Percentiles rank a stretch among this genome's conserved stretches.
phyloP scores from a whole-genome alignment of 176 grass and related monocot genomes.

The Oryza punctata region DNA sequence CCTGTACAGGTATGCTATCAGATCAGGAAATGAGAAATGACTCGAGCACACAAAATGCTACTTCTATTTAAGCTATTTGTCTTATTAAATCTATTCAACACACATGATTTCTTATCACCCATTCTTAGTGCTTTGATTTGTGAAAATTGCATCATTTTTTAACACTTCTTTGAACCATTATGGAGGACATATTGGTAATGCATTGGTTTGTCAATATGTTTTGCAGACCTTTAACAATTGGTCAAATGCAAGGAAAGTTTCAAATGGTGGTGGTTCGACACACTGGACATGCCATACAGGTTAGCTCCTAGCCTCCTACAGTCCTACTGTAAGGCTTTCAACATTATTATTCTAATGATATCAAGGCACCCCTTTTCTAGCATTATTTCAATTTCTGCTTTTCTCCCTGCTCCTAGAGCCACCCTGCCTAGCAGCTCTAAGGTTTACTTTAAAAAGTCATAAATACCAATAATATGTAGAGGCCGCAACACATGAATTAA shows the following conservation, averaged over 20 bases:
- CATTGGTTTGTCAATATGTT: slow-evolving; percentile 36
- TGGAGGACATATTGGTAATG: slow-evolving; percentile 20
- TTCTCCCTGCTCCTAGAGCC: slow-evolving; percentile 9
- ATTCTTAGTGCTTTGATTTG: slow-evolving; percentile 7
- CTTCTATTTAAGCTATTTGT: slow-evolving; percentile 15
- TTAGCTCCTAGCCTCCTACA: slow-evolving; percentile 40
- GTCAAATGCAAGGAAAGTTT: slow-evolving; percentile 99
- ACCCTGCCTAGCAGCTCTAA: not conserved
- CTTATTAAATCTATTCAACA: slow-evolving; percentile 20
- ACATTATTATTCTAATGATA: slow-evolving; percentile 15
- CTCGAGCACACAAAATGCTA: not conserved
- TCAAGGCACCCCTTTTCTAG: not conserved
- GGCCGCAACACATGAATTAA: not conserved
- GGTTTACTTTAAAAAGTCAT: not conserved
- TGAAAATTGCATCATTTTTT: slow-evolving; percentile 1
- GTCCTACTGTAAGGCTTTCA: not conserved
- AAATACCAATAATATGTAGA: not conserved
- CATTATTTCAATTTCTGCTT: not conserved
- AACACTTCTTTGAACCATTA: not conserved
- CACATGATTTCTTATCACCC: not conserved
- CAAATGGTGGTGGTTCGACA: slow-evolving; percentile 85
- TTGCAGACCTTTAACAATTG: slow-evolving; percentile 90
- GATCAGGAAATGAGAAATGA: not conserved
- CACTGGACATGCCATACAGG: slow-evolving; percentile 99
- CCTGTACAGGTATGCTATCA: not conserved